Evolutionary conservation across 805 yeast genomes (phyloP), one percentile per base, ranked within the genome.

Genomic region (Metschnikowia rubicola): DNA sequence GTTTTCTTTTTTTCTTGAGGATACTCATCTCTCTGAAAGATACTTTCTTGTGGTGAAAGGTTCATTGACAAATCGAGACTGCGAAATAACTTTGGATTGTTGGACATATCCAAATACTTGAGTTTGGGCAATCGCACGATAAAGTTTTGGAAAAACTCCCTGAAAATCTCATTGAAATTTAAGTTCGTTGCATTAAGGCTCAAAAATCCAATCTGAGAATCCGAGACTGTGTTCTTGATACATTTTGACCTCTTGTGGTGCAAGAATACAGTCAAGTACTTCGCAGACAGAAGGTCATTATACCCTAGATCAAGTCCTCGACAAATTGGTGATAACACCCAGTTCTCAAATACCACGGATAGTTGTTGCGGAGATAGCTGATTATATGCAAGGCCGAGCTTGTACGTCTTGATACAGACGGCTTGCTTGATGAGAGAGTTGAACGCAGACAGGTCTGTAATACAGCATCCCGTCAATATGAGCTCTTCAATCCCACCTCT

Each of bases 221-320:
- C 56, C 4, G 55, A 39, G 1, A 68, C 35, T 30, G 50, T 43
- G 10, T 54, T 45, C 1, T 51, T 56, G 39, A 62, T 62, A 9
- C 51, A 59, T 3, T 60, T 55, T 3, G 46, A 44, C 17, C 40
- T 41, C 28, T 53, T 59, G 21, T 60, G 63, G 1, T 73, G 75
- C 36, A 71, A 59, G 21, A 78, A 60, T 10, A 74, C 71, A 30
- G 61, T 63, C 43, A 76, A 48, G 48, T 62, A 63, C 3, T 61
- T 59, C 1, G 57, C 35, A 5, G 66, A 57, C 62, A 74, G 73
- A 47, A 86, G 66, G 61, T 88, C 91, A 61, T 91, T 91, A 59
- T 84, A 91, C 3, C 96, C 95, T 17, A 91, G 58, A 69, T 90
- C 97, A 6, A 91, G 64, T 3, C 97, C 97, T 53, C 81, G 61